Percentiles rank a stretch among this genome's conserved stretches.
These are phyloP conservation scores for Lasiodiplodia citricola DNA, from an alignment of 2,329 filamentous ascomycete genomes.

Conservation along the genomic window DNA sequence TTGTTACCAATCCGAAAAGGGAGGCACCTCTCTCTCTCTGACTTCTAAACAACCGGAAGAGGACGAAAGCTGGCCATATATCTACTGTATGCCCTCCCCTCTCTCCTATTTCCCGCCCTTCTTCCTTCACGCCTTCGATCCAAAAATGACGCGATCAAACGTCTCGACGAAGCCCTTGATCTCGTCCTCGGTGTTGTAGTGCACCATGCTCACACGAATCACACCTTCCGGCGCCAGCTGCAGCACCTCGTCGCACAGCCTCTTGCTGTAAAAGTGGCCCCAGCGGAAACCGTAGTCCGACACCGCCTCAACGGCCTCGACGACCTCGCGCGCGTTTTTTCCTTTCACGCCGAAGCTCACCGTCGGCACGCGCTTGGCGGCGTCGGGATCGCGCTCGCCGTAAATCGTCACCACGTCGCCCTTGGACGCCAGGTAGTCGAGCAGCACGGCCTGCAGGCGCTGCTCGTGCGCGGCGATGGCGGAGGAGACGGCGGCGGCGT, in stretches of 20 bases:
- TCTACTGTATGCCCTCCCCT: not conserved
- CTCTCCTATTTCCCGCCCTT: not conserved
- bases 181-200: constrained; percentile 73
- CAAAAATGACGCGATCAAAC: constrained; percentile 55
- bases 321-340: constrained; percentile 61
- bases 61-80: not conserved
- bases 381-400: constrained; percentile 59
- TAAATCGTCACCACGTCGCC: constrained; percentile 60
- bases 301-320: constrained; percentile 65
- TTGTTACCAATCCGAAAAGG: not conserved
- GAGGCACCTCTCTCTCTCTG: not conserved
- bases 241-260: constrained; percentile 65
- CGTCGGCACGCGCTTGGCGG: constrained; percentile 63
- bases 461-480: constrained; percentile 65
- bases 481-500: constrained; percentile 50
- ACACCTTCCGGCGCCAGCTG: constrained; percentile 66
- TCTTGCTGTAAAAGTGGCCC: constrained; percentile 72
- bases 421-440: constrained; percentile 63
- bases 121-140: not conserved
- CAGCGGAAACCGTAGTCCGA: constrained; percentile 67
- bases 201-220: constrained; percentile 72
- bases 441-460: constrained; percentile 61
- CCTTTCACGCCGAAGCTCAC: constrained; percentile 70
- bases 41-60: not conserved
- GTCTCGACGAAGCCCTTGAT: constrained; percentile 58